Evolutionary conservation across 164 flowering plant genomes (phyloP), one percentile per base, ranked within the genome.

Genomic region (Chimonanthus praecox): DNA sequence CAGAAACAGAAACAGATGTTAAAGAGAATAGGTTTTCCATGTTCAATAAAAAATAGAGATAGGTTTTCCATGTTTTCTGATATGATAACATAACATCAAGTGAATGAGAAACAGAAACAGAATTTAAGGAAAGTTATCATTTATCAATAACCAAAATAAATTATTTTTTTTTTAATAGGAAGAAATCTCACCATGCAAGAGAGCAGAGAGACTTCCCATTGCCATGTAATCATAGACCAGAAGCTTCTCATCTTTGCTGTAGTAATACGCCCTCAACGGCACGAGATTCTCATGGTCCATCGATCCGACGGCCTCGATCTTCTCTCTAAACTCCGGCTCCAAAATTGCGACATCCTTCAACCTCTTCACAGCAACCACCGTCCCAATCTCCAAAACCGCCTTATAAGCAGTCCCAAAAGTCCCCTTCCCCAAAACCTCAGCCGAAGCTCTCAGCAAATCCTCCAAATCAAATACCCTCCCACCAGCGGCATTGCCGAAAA

Each of bases 121-220:
- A n/a, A 11, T 54, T 6, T 54, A 54, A 15, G 11, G 60, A 54
- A 54, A 54, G 16, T 54, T 54, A 33, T 33, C 33, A 33, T 33
- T 33, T 33, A 33, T 10, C 60, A 54, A 54, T 54, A 4, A 54
- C 11, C 60, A 54, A n/a, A 33, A 3, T n/a, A 54, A 54, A 54
- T n/a, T 11, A 15, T 54, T 11, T 6, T 10, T 10, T 10, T 54
- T 3, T n/a, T n/a, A 10, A 44, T 45, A 9, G 11, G 51, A 58
- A 64, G 3, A 18, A 66, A 66, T 4, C 88, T 86, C 48, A 95
- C 99, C 99, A 81, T 95, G 99, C 74, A 95, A 79, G 73, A 93
- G 91, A 11, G 99, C 98, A 82, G 97, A 95, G 69, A 95, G 85
- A 87, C 99, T 95, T 77, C 99, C 99, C 87, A 84, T 87, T 15